Base-by-base conservation (phyloP, 768 basidiomycete species). In the Cyclocybe cylindracea region DNA sequence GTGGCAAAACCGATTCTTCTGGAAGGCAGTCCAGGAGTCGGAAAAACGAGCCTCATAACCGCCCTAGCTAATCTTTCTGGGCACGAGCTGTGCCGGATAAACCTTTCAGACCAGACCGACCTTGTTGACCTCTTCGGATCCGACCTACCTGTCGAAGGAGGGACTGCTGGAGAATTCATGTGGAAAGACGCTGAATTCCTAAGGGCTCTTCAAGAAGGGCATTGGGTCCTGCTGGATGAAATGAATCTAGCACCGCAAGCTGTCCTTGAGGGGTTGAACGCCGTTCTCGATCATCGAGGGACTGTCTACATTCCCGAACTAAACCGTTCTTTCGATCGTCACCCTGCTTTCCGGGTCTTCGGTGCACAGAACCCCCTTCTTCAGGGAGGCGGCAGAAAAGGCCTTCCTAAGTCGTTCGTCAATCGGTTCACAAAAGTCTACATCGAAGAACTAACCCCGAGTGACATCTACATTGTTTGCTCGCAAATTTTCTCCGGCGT, bases 361-460 rank as follows among this genome's bases (percentile, higher is more conserved):
- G 97, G 96, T 3, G 95, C 97, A 2, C 97, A 99, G 66, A 99
- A 99, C 66, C 97, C 97, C 29, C 72, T 96, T 11, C 85, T 86
- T 54, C 97, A 99, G 75, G 97, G 97, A 18, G 95, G 97, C 48
- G 95, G 96, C 11, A 84, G 97, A 35, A 99, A 99, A 69, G 97
- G 97, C 14, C 79, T 99, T 5, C 97, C 97, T 0, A 96, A 92
- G 64, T 98, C 97, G 0, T 99, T 97, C 71, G 77, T 98, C 48
- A 97, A 99, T 68, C 87, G 97, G 11, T 99, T 99, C 72, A 98
- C 93, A n/a, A 95, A 94, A 67, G 97, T 98, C 37, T 94, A 94
- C 64, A 73, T 98, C 41, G 86, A 94, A 60, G 91, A 96, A 59
- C 81, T 98, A 35, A 82, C 85, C 1, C 66, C 86, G 0, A 70